These are phyloP conservation scores for Zymoseptoria ardabiliae DNA, from an alignment of 2,329 filamentous ascomycete genomes.

Conservation along the genomic window DNA sequence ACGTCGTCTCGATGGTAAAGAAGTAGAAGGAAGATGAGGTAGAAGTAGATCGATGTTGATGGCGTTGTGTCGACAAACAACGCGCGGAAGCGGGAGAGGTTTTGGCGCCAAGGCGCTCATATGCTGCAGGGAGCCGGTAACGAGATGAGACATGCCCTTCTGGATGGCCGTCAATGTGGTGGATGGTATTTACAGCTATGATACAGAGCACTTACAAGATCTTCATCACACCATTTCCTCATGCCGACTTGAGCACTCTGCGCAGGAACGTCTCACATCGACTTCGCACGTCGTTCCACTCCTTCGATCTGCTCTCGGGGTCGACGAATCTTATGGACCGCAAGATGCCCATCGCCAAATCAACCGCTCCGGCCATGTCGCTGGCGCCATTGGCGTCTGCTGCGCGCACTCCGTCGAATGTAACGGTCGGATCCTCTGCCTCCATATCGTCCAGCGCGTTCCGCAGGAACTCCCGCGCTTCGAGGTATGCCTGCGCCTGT, in stretches of 20 bases:
- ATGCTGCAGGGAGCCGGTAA: neutral
- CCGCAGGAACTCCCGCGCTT: neutral
- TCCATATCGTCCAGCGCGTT: slow-evolving; percentile 1
- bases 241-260: neutral
- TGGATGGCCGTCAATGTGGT: neutral
- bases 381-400: neutral
- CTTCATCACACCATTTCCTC: neutral
- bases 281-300: slow-evolving; percentile 3
- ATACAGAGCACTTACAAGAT: neutral
- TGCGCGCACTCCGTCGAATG: neutral
- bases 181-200: neutral
- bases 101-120: neutral
- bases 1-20: neutral
- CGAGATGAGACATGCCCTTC: neutral
- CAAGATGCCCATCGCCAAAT: slow-evolving; percentile 6
- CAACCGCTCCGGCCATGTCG: neutral
- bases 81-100: neutral
- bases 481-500: neutral
- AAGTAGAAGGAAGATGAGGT: neutral
- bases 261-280: slow-evolving; percentile 3
- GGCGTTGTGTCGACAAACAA: neutral
- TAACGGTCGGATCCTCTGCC: neutral
- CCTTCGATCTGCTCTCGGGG: neutral
- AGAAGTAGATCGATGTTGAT: neutral
- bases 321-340: slow-evolving; percentile 3